phyloP scores from a whole-genome alignment of 2,329 filamentous ascomycete species.

The Xylaria polymorpha region DNA sequence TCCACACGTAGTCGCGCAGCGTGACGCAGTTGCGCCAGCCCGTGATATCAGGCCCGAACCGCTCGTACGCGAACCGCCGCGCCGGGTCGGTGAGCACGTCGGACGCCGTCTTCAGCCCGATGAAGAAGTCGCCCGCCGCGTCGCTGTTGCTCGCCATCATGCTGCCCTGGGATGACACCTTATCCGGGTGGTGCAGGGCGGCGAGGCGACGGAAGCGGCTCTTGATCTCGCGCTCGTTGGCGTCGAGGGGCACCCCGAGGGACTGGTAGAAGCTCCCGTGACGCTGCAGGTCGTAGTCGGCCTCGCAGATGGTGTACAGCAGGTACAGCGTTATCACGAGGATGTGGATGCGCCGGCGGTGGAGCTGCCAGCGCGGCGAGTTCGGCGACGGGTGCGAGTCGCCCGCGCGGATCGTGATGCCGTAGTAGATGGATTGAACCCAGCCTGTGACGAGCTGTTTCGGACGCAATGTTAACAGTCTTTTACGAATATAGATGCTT shows the following conservation, averaged over 20 bases:
- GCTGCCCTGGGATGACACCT: slow-evolving; percentile 62
- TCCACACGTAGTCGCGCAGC: slow-evolving; percentile 76
- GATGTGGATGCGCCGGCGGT: slow-evolving; percentile 86
- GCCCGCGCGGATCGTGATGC: slow-evolving; percentile 88
- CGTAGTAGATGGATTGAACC: slow-evolving; percentile 85
- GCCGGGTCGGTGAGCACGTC: slow-evolving; percentile 84
- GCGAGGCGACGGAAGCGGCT: slow-evolving; percentile 83
- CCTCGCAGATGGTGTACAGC: slow-evolving; percentile 91
- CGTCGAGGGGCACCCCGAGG: slow-evolving; percentile 75
- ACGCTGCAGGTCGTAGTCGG: slow-evolving; percentile 80
- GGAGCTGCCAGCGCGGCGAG: slow-evolving; percentile 73
- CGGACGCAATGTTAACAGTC: not conserved
- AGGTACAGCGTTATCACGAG: slow-evolving; percentile 86
- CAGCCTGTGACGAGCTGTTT: slow-evolving; percentile 79
- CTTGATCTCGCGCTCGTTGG: slow-evolving; percentile 82
- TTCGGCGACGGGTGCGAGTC: slow-evolving; percentile 80
- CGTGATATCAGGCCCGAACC: slow-evolving; percentile 80
- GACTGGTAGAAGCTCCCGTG: slow-evolving; percentile 82
- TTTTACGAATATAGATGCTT: not conserved
- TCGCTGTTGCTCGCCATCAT: no score
- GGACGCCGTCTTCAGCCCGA: slow-evolving; percentile 83
- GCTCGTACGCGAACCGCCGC: slow-evolving; percentile 87
- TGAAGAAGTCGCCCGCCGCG: slow-evolving; percentile 67
- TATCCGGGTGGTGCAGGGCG: slow-evolving; percentile 84
- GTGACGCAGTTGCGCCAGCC: slow-evolving; percentile 74